Conservation (phyloP, 768 basidiomycete species). For the Hebeloma cylindrosporum region DNA sequence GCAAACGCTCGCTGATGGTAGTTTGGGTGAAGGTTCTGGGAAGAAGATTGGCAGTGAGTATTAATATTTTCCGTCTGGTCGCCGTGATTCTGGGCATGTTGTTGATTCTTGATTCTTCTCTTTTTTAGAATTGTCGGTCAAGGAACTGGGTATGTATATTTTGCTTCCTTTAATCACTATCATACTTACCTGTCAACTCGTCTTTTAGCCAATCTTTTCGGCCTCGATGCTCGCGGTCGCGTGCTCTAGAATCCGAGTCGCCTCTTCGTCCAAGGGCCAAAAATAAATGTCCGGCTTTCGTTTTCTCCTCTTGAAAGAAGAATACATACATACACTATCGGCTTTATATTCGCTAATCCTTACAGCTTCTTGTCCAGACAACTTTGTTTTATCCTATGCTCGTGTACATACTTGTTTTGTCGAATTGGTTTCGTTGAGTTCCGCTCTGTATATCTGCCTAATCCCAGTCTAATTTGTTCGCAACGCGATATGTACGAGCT, state of each 20-base stretch:
- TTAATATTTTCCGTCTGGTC: neutral
- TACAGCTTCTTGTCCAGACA: too few relatives aligned
- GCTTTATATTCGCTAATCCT: too few relatives aligned
- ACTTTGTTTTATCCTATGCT: too few relatives aligned
- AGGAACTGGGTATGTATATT: constrained; percentile 42
- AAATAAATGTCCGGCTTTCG: too few relatives aligned
- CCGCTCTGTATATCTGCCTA: too few relatives aligned
- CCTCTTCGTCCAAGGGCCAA: too few relatives aligned
- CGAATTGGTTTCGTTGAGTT: too few relatives aligned
- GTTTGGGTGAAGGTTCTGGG: constrained; percentile 60
- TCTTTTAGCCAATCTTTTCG: constrained; percentile 41
- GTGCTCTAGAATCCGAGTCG: neutral
- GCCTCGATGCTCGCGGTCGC: constrained; percentile 32
- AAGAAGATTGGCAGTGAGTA: constrained; percentile 56
- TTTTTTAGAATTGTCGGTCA: constrained; percentile 42
- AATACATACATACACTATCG: too few relatives aligned
- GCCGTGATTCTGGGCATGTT: neutral
- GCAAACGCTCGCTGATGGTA: constrained; percentile 59
- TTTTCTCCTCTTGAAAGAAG: too few relatives aligned
- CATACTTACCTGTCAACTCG: neutral
- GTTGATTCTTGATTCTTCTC: neutral
- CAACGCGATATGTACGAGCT: too few relatives aligned
- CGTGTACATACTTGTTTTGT: too few relatives aligned
- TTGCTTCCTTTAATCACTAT: neutral
- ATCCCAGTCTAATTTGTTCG: too few relatives aligned